These are phyloP conservation scores for Lycium barbarum DNA, from an alignment of 257 asterid genomes.

Conservation along the genomic window DNA sequence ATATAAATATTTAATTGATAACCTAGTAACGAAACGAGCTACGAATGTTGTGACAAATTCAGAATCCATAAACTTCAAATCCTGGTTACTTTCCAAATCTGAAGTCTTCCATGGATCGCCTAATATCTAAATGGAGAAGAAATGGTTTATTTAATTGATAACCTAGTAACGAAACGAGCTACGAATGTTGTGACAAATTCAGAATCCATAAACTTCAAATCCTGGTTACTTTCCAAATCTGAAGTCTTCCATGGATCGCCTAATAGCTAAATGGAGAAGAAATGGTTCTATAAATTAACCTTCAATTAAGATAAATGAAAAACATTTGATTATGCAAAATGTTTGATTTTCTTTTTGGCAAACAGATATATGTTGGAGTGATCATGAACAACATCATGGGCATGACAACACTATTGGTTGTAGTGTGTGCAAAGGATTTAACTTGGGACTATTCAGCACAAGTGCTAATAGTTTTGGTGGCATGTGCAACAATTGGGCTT, in stretches of 20 bases:
- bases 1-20: not conserved
- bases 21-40: not conserved
- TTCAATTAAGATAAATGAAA: not conserved
- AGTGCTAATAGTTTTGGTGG: conserved; percentile 54
- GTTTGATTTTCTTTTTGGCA: not conserved
- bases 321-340: not conserved
- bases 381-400: conserved; percentile 70
- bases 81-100: too few species aligned
- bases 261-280: not conserved
- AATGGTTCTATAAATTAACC: not conserved
- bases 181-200: not conserved
- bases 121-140: not conserved
- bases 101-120: not conserved
- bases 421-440: conserved; percentile 62
- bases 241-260: not conserved
- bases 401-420: conserved; percentile 53
- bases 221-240: too few species aligned
- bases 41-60: not conserved
- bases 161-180: not conserved
- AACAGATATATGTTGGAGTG: conserved; percentile 64
- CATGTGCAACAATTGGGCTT: conserved; percentile 49
- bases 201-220: not conserved
- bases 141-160: not conserved
- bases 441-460: conserved; percentile 73
- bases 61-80: not conserved